Conservation (phyloP, 805 yeast species). For the Yarrowia yakushimensis region DNA sequence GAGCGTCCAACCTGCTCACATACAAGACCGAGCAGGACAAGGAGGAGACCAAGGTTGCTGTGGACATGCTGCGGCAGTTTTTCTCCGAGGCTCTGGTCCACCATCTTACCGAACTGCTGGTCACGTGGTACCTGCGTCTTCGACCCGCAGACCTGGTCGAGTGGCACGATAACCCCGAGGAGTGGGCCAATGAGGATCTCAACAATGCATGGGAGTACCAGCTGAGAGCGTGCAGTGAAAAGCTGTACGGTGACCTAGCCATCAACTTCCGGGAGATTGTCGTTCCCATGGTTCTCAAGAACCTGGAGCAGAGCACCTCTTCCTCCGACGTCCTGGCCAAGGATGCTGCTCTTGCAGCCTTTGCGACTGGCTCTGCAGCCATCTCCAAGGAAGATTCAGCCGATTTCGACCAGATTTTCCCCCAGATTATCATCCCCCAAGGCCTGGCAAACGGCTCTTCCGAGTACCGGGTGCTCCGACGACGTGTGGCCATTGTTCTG, state of each 20-base stretch:
- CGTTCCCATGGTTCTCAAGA: constrained; percentile 51
- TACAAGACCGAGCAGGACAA: constrained; percentile 63
- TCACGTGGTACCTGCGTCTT: constrained; percentile 69
- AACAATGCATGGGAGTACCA: constrained; percentile 77
- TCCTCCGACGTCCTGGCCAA: constrained; percentile 57
- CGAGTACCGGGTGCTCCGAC: constrained; percentile 59
- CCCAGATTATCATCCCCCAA: constrained; percentile 64
- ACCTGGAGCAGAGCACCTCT: constrained; percentile 46
- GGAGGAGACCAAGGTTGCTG: constrained; percentile 53
- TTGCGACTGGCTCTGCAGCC: constrained; percentile 69
- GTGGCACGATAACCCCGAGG: constrained; percentile 88
- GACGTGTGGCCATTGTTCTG: constrained; percentile 74
- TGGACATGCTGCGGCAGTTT: constrained; percentile 49
- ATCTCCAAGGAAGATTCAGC: constrained; percentile 52
- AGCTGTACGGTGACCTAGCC: constrained; percentile 72
- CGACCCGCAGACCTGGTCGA: constrained; percentile 72
- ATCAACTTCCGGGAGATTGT: constrained; percentile 56
- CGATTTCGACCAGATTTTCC: constrained; percentile 63
- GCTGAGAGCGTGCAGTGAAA: constrained; percentile 82
- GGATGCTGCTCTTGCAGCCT: constrained; percentile 79
- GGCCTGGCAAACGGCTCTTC: constrained; percentile 45
- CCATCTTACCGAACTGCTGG: constrained; percentile 61
- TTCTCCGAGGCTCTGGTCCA: constrained; percentile 56
- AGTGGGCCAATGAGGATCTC: constrained; percentile 82
- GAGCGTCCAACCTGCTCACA: constrained; percentile 52